phyloP scores from a whole-genome alignment of 1,284 basidiomycete species.

The Trichosporon faecale region DNA sequence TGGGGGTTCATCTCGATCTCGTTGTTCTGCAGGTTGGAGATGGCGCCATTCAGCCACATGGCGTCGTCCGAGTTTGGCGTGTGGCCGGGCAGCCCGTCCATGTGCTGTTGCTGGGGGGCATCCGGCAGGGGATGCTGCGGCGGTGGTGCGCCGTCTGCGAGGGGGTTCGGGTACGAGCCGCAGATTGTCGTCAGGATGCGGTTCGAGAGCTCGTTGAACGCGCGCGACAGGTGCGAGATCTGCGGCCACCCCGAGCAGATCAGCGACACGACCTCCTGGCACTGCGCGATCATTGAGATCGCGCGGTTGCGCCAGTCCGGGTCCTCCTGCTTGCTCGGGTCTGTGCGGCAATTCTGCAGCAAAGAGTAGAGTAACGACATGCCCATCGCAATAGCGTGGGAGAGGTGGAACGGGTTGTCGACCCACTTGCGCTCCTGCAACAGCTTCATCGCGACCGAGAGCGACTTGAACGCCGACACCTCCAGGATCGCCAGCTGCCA shows the following conservation, averaged over 20 bases:
- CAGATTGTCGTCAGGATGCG: neutral
- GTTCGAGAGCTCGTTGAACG: slow-evolving; percentile 3
- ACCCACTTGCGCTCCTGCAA: slow-evolving; percentile 10
- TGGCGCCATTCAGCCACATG: neutral
- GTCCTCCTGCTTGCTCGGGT: slow-evolving; percentile 1
- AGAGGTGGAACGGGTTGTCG: slow-evolving; percentile 18
- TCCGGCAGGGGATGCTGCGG: neutral
- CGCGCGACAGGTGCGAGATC: neutral
- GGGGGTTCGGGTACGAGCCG: neutral
- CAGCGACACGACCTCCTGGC: neutral
- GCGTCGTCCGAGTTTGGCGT: neutral
- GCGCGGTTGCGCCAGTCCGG: slow-evolving; percentile 1
- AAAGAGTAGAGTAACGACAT: slow-evolving; percentile 16
- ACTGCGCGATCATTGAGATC: slow-evolving; percentile 1
- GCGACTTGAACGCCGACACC: slow-evolving; percentile 10
- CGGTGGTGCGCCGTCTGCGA: neutral
- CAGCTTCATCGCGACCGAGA: slow-evolving; percentile 2
- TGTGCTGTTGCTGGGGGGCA: neutral
- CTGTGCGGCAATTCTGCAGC: slow-evolving; percentile 5
- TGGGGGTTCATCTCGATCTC: slow-evolving; percentile 1
- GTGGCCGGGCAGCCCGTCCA: neutral
- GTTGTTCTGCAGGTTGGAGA: neutral
- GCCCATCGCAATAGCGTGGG: slow-evolving; percentile 14
- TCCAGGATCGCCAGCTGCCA: slow-evolving; percentile 9
- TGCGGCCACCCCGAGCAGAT: neutral